These are phyloP conservation scores for Verticillium isaacii DNA, from an alignment of 2,329 filamentous ascomycete species.

Conservation along the genomic window DNA sequence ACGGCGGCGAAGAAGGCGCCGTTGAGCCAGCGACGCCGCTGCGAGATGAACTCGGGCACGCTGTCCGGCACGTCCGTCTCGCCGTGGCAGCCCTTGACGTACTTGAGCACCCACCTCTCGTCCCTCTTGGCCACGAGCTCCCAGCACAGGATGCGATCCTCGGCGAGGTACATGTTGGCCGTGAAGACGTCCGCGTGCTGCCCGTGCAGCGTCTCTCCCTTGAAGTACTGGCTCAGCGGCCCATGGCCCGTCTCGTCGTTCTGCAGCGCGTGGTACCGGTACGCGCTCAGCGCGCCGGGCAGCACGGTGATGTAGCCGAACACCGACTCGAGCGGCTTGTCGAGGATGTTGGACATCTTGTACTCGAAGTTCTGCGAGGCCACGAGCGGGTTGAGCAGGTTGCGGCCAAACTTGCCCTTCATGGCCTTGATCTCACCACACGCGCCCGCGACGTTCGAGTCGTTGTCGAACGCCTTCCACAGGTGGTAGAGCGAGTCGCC, in stretches of 20 bases:
- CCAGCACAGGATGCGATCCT: slow-evolving; percentile 88
- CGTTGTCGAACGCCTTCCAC: slow-evolving; percentile 98
- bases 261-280: slow-evolving; percentile 91
- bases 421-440: slow-evolving; percentile 98
- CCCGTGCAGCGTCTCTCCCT: slow-evolving; percentile 94
- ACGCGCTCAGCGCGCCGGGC: slow-evolving; percentile 90
- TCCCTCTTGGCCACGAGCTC: slow-evolving; percentile 92
- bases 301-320: slow-evolving; percentile 98
- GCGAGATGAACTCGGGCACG: slow-evolving; percentile 95
- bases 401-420: slow-evolving; percentile 78
- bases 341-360: slow-evolving; percentile 99
- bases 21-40: slow-evolving; percentile 94
- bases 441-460: slow-evolving; percentile 94
- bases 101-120: slow-evolving; percentile 96
- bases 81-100: slow-evolving; percentile 92
- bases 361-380: slow-evolving; percentile 99
- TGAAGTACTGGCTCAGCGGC: slow-evolving; percentile 96
- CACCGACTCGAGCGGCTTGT: slow-evolving; percentile 94
- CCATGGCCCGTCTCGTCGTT: slow-evolving; percentile 96
- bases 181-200: slow-evolving; percentile 97
- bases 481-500: slow-evolving; percentile 91
- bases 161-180: slow-evolving; percentile 91
- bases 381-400: slow-evolving; percentile 88
- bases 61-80: slow-evolving; percentile 96
- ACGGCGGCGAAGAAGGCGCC: slow-evolving; percentile 98